Conservation (phyloP, 805 yeast genomes). For the Komagataella kurtzmanii region DNA sequence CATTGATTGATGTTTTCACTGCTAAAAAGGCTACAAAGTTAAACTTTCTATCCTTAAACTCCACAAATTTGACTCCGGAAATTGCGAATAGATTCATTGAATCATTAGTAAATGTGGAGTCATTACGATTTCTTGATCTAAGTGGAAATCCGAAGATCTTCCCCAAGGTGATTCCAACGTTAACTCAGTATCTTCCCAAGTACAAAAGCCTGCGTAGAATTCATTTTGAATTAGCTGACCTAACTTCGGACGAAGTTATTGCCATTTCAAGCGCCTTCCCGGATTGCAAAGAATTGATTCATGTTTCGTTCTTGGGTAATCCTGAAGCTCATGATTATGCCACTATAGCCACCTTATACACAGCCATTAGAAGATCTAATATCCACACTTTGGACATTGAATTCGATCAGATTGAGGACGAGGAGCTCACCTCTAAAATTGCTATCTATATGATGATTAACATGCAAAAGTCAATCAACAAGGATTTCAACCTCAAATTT, state of each 20-base stretch:
- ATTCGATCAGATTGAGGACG: slow-evolving; percentile 37
- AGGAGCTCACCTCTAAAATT: slow-evolving; percentile 31
- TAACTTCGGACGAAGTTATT: slow-evolving; percentile 29
- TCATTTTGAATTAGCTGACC: slow-evolving; percentile 41
- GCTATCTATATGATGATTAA: slow-evolving; percentile 45
- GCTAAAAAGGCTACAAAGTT: slow-evolving; percentile 18
- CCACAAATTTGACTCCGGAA: slow-evolving; percentile 26
- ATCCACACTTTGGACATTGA: slow-evolving; percentile 40
- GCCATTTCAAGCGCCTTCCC: slow-evolving; percentile 36
- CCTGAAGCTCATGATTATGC: slow-evolving; percentile 24
- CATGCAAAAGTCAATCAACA: slow-evolving; percentile 31
- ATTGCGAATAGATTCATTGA: slow-evolving; percentile 26
- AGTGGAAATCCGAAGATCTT: slow-evolving; percentile 38
- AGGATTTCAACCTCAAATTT: slow-evolving; percentile 9
- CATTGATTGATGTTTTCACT: slow-evolving; percentile 28
- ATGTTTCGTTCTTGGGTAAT: slow-evolving; percentile 42
- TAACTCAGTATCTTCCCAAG: slow-evolving; percentile 29
- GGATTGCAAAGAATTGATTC: slow-evolving; percentile 31
- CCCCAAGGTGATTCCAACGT: slow-evolving; percentile 32
- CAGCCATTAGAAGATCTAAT: slow-evolving; percentile 33
- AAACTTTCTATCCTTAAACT: slow-evolving; percentile 37
- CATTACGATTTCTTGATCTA: slow-evolving; percentile 36
- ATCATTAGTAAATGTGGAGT: slow-evolving; percentile 22
- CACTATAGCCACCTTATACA: slow-evolving; percentile 34
- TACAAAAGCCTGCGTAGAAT: slow-evolving; percentile 32